Evolutionary conservation across 106 monocot genomes (phyloP).

Genomic region (Cymbidium sinense): DNA sequence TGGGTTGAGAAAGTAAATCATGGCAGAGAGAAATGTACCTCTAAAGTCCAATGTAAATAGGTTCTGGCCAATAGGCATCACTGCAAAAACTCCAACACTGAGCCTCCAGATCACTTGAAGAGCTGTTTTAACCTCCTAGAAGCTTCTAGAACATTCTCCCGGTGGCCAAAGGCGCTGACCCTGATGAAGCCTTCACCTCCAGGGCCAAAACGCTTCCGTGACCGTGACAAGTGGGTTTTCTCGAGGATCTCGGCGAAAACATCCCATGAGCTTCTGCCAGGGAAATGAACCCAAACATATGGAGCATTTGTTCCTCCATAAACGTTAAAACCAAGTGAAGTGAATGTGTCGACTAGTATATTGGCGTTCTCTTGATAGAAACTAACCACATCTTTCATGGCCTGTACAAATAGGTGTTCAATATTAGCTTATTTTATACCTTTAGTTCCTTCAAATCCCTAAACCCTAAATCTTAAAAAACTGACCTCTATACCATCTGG

Average conservation of each 20-base stretch:
- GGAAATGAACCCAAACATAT: constrained; percentile 96
- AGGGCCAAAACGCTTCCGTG: constrained; percentile 88
- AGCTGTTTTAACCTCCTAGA: constrained; percentile 72
- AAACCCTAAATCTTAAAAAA: background rate
- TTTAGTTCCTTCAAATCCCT: background rate
- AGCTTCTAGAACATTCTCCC: constrained; percentile 82
- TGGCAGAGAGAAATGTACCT: too few species aligned
- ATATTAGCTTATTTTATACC: too few species aligned
- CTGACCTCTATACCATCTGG: constrained; percentile 68
- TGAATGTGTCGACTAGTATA: constrained; percentile 78
- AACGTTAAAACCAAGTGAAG: constrained; percentile 74
- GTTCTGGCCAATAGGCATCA: too few species aligned
- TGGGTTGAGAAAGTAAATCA: too few species aligned
- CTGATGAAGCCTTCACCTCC: constrained; percentile 90
- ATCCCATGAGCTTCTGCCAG: constrained; percentile 85
- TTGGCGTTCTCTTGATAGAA: constrained; percentile 88
- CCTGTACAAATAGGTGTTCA: constrained; percentile 45
- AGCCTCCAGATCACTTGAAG: constrained; percentile 37
- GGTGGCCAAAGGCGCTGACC: constrained; percentile 86
- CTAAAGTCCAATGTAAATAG: too few species aligned
- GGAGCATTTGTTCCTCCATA: constrained; percentile 94
- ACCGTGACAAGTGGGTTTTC: constrained; percentile 89
- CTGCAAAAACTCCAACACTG: background rate
- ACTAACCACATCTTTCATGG: constrained; percentile 57
- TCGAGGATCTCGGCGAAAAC: constrained; percentile 95